Percentiles rank a stretch among this genome's conserved stretches.
These are phyloP conservation scores for Cladorrhinum sp. DNA, from an alignment of 2,329 filamentous ascomycete genomes.

Conservation along the genomic window DNA sequence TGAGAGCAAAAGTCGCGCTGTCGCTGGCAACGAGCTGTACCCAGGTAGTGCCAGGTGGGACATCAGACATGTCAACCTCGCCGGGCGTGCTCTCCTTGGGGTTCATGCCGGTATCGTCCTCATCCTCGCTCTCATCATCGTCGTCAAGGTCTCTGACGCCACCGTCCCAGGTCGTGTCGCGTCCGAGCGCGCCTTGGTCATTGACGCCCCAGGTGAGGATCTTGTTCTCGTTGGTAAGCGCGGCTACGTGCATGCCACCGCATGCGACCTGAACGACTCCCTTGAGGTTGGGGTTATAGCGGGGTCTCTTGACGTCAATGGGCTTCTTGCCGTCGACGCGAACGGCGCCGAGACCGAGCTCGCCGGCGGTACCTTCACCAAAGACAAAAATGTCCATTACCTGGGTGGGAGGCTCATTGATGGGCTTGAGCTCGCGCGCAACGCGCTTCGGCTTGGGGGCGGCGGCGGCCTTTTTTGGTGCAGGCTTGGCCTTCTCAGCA, in stretches of 20 bases:
- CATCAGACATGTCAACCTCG: slow-evolving; percentile 48
- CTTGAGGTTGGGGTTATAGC: slow-evolving; percentile 61
- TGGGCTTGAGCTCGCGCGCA: slow-evolving; percentile 32
- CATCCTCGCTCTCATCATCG: slow-evolving; percentile 39
- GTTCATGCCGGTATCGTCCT: slow-evolving; percentile 51
- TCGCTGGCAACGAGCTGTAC: slow-evolving; percentile 69
- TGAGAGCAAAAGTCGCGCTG: slow-evolving; percentile 73
- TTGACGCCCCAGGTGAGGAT: slow-evolving; percentile 87
- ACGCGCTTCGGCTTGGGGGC: slow-evolving; percentile 17
- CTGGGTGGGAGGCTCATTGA: slow-evolving; percentile 63
- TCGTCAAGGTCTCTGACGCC: slow-evolving; percentile 54
- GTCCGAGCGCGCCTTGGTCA: slow-evolving; percentile 76
- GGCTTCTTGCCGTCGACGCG: slow-evolving; percentile 57
- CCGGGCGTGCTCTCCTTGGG: slow-evolving; percentile 60
- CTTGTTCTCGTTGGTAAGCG: slow-evolving; percentile 74
- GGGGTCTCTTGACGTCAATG: slow-evolving; percentile 72
- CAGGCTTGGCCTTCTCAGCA: slow-evolving; percentile 27
- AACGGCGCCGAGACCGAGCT: slow-evolving; percentile 74
- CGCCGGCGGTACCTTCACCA: slow-evolving; percentile 75
- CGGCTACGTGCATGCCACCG: slow-evolving; percentile 79
- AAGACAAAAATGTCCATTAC: slow-evolving; percentile 75
- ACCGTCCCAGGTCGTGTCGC: slow-evolving; percentile 64
- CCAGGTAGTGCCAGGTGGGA: slow-evolving; percentile 33
- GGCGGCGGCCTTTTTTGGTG: slow-evolving; percentile 16
- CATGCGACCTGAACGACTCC: slow-evolving; percentile 73